Conservation (phyloP, 2,329 filamentous ascomycete species). For the Venturia aucupariae region DNA sequence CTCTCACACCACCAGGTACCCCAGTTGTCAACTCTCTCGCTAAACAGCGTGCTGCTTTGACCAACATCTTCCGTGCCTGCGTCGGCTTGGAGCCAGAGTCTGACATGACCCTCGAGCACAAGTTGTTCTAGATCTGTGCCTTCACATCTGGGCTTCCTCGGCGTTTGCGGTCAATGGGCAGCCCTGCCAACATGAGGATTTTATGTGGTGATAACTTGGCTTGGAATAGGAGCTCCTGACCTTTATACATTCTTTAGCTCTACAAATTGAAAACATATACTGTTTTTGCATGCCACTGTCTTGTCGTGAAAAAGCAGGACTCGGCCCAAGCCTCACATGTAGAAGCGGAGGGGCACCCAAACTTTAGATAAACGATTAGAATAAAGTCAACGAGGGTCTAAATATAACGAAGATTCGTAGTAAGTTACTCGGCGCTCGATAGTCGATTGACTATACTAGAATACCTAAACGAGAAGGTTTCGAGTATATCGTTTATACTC, state of each 20-base stretch:
- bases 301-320: too few relatives aligned
- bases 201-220: background rate
- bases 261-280: too few relatives aligned
- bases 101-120: conserved; percentile 98
- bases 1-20: conserved; percentile 85
- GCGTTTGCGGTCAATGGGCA: background rate
- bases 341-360: too few relatives aligned
- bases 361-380: too few relatives aligned
- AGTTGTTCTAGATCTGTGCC: conserved; percentile 56
- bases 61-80: conserved; percentile 98
- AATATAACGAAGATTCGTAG: too few relatives aligned
- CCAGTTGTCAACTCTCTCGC: conserved; percentile 91
- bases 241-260: background rate
- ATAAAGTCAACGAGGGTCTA: too few relatives aligned
- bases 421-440: too few relatives aligned
- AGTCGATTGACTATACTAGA: too few relatives aligned
- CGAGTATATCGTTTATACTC: too few relatives aligned
- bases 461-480: too few relatives aligned
- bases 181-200: background rate
- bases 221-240: background rate
- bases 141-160: background rate
- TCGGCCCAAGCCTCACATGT: too few relatives aligned
- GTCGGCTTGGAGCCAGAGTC: conserved; percentile 94
- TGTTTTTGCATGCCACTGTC: too few relatives aligned
- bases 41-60: conserved; percentile 90